Evolutionary conservation across 1,284 basidiomycete genomes (phyloP), one percentile per base, ranked within the genome.

Genomic region (Tylopilus sp.): DNA sequence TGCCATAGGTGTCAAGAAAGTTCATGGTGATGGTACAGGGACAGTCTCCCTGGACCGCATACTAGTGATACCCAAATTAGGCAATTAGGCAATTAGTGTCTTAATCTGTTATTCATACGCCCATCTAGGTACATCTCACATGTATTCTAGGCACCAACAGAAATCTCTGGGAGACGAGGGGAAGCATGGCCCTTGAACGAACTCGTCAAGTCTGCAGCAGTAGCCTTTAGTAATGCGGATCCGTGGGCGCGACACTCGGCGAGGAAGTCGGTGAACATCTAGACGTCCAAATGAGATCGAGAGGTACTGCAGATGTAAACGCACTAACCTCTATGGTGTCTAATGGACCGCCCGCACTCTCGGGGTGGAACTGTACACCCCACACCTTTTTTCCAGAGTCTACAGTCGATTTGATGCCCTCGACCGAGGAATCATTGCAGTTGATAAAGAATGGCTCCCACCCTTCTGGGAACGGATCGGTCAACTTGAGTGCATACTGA

Each of bases 361-460:
- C 94, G 18, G 93, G 93, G 69, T 97, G 94, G 83, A 97, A 97
- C 66, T 97, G 93, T 16, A 95, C 92, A 57, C 94, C 95, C 92
- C 92, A 97, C 28, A 97, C 79, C 57, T 84, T 86, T 72, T 86
- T 92, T 49, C 92, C 92, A 30, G 90, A 92, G 19, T 86, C 86
- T 0, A 74, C 66, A 1, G 94, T 95, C 10, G 92, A 92, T 72
- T 94, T 96, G 76, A 97, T 96, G 34, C 94, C 94, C 66, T 97
- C 94, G n/a, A 96, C 92, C 1, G 91, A 95, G 18, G 92, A 95
- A 71, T 96, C 90, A 66, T 97, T 97, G 72, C 91, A 96, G 73
- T 97, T 97, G 74, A 97, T 94, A 76, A 97, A 97, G 79, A 95
- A 96, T 0, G 93, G 93, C 58, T 95, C 92, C 92, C 92, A 97